Conservation (phyloP, 2,329 filamentous ascomycete genomes). For the Neodidymelliopsis sp. region DNA sequence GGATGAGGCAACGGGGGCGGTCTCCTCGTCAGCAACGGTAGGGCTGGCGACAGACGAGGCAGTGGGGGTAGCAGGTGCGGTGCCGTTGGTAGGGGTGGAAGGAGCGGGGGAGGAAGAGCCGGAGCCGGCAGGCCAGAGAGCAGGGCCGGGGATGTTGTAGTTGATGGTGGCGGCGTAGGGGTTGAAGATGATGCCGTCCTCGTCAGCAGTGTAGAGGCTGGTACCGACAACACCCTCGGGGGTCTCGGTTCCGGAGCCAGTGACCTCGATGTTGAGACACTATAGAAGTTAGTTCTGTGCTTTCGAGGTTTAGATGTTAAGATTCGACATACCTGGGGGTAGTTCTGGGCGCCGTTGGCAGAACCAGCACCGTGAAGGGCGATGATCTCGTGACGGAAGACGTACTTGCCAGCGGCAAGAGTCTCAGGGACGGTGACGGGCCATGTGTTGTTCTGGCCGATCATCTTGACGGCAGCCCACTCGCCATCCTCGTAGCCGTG, state of each 20-base stretch:
- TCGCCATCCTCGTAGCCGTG: slow-evolving; percentile 40
- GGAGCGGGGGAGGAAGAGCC: slow-evolving; percentile 26
- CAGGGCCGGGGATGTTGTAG: slow-evolving; percentile 56
- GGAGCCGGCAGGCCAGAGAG: slow-evolving; percentile 40
- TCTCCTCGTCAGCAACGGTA: slow-evolving; percentile 8
- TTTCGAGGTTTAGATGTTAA: slow-evolving; percentile 30
- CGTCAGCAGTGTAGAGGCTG: slow-evolving; percentile 54
- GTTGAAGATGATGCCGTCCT: slow-evolving; percentile 55
- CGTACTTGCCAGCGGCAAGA: slow-evolving; percentile 60
- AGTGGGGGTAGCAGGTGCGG: slow-evolving; percentile 17
- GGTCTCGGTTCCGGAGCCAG: slow-evolving; percentile 54
- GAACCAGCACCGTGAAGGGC: slow-evolving; percentile 57
- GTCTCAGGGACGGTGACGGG: slow-evolving; percentile 55
- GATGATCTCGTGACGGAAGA: slow-evolving; percentile 64
- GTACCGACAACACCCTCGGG: slow-evolving; percentile 60
- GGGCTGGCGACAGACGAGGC: slow-evolving; percentile 8
- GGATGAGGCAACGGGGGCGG: slow-evolving; percentile 18
- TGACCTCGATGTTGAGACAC: slow-evolving; percentile 59
- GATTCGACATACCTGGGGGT: slow-evolving; percentile 52
- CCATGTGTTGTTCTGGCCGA: slow-evolving; percentile 59
- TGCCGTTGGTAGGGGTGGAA: slow-evolving; percentile 21
- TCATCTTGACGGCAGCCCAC: slow-evolving; percentile 50
- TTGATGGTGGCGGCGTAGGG: slow-evolving; percentile 45
- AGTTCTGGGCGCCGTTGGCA: slow-evolving; percentile 60
- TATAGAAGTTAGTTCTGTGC: background rate